A percentile compares a stretch with the other conserved stretches of the same genome.
Evolutionary conservation across 441 rosid species (phyloP).

Genomic region (Omphalea diandra): DNA sequence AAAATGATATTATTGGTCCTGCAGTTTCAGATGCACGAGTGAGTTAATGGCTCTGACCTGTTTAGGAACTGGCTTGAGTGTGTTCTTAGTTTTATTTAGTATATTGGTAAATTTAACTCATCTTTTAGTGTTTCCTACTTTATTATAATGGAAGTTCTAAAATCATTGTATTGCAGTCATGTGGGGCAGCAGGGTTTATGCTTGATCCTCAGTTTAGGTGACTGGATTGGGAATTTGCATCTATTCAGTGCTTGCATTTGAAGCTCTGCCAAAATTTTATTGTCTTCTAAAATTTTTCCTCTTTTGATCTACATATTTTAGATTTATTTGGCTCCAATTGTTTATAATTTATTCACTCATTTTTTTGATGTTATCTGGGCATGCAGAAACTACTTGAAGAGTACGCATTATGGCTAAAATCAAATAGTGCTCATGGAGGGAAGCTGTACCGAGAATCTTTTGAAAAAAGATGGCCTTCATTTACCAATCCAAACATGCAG

Average conservation of each 20-base stretch:
- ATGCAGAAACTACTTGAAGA: constrained; percentile 69
- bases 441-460: constrained; percentile 66
- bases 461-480: constrained; percentile 63
- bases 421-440: constrained; percentile 61
- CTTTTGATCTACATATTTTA: constrained; percentile 6
- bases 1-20: constrained; percentile 70
- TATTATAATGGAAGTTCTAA: constrained; percentile 4
- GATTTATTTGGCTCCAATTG: constrained; percentile 17
- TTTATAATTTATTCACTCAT: constrained; percentile 4
- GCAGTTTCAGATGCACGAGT: constrained; percentile 75
- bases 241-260: not conserved
- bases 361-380: constrained; percentile 24
- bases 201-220: not conserved
- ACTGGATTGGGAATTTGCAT: not conserved
- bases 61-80: constrained; percentile 16
- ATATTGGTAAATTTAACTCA: not conserved
- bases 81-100: not conserved
- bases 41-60: constrained; percentile 33
- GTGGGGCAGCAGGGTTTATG: not conserved
- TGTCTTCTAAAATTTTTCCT: constrained; percentile 12
- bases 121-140: not conserved
- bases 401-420: constrained; percentile 62
- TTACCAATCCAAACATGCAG: constrained; percentile 38
- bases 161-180: not conserved
- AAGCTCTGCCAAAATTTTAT: not conserved